Percentiles rank a stretch among this genome's conserved stretches.
Conservation (phyloP, 129 eudicot species). For the Dittrichia graveolens region DNA sequence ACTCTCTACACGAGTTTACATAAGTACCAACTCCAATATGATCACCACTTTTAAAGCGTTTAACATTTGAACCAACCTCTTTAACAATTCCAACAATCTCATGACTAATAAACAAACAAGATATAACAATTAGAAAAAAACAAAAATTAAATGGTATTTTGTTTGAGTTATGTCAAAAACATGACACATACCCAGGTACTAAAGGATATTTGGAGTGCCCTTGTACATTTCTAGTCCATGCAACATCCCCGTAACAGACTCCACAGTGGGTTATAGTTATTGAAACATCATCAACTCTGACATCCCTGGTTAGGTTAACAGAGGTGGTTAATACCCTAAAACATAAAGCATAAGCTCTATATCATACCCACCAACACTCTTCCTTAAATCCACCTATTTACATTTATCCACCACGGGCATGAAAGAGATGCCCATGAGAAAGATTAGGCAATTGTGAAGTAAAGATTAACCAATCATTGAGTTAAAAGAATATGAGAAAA, state of each 20-base stretch:
- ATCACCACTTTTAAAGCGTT: constrained; percentile 66
- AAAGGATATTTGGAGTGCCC: constrained; percentile 83
- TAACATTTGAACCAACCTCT: constrained; percentile 68
- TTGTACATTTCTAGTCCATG: constrained; percentile 67
- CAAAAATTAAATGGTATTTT: background rate
- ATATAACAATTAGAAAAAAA: background rate
- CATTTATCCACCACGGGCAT: background rate
- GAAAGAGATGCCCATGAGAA: no score
- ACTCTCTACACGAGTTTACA: constrained; percentile 89
- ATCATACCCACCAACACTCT: no score
- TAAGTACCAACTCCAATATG: constrained; percentile 92
- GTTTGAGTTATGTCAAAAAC: background rate
- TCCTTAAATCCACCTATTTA: background rate
- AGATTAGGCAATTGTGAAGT: no score
- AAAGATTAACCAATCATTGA: background rate
- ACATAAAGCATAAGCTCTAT: no score
- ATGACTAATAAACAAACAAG: constrained; percentile 51
- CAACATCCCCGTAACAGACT: constrained; percentile 86
- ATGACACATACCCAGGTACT: constrained; percentile 82
- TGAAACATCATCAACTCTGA: constrained; percentile 70
- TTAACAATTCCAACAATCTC: constrained; percentile 91
- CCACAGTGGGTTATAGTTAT: constrained; percentile 74
- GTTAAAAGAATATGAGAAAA: background rate
- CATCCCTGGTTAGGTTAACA: constrained; percentile 53
- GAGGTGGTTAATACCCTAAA: constrained; percentile 5